Percentiles rank a stretch among this genome's conserved stretches.
phyloP scores from a whole-genome alignment of 73 alveolate genomes.

The Uronychia binucleata region DNA sequence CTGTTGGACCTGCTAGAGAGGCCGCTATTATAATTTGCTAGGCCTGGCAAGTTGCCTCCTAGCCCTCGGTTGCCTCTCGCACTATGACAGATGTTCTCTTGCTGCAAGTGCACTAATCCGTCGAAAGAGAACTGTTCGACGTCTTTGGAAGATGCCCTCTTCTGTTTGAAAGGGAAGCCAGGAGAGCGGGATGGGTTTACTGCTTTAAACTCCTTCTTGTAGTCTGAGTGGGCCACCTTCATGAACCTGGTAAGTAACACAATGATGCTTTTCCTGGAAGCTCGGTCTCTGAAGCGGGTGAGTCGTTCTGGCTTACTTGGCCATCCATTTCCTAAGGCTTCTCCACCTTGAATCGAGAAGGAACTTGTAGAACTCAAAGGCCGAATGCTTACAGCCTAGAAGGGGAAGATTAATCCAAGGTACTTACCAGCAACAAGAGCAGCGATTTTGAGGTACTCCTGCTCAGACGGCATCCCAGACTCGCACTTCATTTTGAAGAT shows the following conservation, averaged over 20 bases:
- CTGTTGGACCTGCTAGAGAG: neutral
- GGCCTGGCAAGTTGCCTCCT: conserved; percentile 4
- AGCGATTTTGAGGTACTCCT: no score
- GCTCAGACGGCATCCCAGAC: neutral
- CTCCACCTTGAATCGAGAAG: conserved; percentile 22
- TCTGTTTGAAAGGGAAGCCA: neutral
- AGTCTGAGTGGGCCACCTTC: conserved; percentile 14
- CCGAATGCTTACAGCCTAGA: conserved; percentile 21
- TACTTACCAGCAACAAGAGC: no score
- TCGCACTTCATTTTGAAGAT: neutral
- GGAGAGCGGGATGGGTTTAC: neutral
- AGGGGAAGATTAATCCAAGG: no score
- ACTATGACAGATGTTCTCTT: conserved; percentile 3
- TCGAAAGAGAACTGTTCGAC: neutral
- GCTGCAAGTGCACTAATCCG: neutral
- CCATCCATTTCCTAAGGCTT: conserved; percentile 24
- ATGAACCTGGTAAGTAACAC: conserved; percentile 18
- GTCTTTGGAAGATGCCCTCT: neutral
- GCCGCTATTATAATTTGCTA: neutral
- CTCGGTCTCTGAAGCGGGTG: neutral
- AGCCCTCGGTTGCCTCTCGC: neutral
- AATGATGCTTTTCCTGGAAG: conserved; percentile 10
- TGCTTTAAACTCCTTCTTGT: conserved; percentile 15
- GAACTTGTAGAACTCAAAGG: conserved; percentile 21
- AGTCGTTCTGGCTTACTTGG: neutral